Conservation (phyloP, 257 asterid species). For the Cordia subcordata region DNA sequence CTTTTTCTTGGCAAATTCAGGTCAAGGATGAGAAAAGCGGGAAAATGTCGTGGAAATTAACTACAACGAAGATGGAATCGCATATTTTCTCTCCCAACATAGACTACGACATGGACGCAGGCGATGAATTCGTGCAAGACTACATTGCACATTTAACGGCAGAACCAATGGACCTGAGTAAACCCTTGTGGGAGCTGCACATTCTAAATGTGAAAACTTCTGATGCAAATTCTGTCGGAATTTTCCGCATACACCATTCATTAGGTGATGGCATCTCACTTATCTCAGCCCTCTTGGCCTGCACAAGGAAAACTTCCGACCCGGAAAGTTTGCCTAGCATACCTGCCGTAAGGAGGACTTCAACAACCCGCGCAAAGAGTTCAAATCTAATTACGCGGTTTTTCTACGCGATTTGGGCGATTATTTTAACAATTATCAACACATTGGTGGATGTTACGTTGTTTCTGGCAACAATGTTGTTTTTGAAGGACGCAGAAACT, state of each 20-base stretch:
- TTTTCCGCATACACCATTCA: slow-evolving; percentile 37
- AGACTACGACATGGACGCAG: slow-evolving; percentile 2
- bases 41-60: slow-evolving; percentile 25
- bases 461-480: slow-evolving; percentile 23
- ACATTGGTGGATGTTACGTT: slow-evolving; percentile 17
- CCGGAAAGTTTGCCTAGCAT: slow-evolving; percentile 29
- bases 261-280: slow-evolving; percentile 46
- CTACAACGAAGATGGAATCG: slow-evolving; percentile 20
- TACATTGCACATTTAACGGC: slow-evolving; percentile 20
- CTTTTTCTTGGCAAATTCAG: not conserved
- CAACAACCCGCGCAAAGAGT: not conserved
- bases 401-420: slow-evolving; percentile 16
- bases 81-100: slow-evolving; percentile 28
- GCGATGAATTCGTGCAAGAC: slow-evolving; percentile 28
- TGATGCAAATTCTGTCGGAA: slow-evolving; percentile 21
- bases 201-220: slow-evolving; percentile 36
- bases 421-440: slow-evolving; percentile 11
- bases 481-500: slow-evolving; percentile 28
- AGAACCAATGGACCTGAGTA: slow-evolving; percentile 19
- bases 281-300: slow-evolving; percentile 25
- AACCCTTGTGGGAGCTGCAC: slow-evolving; percentile 48
- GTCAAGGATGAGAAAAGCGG: slow-evolving; percentile 8
- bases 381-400: not conserved
- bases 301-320: slow-evolving; percentile 23
- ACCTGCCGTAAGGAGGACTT: slow-evolving; percentile 11